These are phyloP conservation scores for Barnettozyma populi DNA, from an alignment of 805 yeast genomes.

Conservation along the genomic window DNA sequence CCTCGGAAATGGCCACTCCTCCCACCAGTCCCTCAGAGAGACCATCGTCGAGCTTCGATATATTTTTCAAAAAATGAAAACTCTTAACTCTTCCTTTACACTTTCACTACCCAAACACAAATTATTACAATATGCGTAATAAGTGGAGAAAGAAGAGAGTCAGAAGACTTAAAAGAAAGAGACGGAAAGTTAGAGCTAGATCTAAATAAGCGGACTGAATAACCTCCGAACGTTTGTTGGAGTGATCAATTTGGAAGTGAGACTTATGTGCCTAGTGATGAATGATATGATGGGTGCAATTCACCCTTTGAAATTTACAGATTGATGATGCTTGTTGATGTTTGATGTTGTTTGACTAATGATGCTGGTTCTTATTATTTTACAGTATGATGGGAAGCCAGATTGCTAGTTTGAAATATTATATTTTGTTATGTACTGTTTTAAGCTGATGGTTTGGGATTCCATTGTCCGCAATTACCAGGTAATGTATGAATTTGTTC, in stretches of 20 bases:
- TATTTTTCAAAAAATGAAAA: constrained; percentile 19
- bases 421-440: neutral
- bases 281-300: neutral
- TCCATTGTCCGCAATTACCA: constrained; percentile 8
- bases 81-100: constrained; percentile 12
- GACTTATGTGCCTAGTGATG: neutral
- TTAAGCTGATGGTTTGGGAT: constrained; percentile 2
- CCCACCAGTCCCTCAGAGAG: neutral
- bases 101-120: constrained; percentile 16
- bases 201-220: constrained; percentile 74
- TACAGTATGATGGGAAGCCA: neutral
- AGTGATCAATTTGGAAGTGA: neutral
- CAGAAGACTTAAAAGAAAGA: constrained; percentile 99
- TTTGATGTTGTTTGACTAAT: constrained; percentile 2
- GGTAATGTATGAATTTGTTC: constrained; percentile 17
- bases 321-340: constrained; percentile 1
- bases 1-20: constrained; percentile 8
- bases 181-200: constrained; percentile 99
- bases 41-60: neutral
- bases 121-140: constrained; percentile 62
- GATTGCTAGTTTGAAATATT: constrained; percentile 3
- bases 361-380: constrained; percentile 15
- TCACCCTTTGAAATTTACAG: neutral
- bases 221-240: constrained; percentile 3
- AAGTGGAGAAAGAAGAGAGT: constrained; percentile 99